Evolutionary conservation across 2,329 filamentous ascomycete species (phyloP).

Genomic region (Thielaviopsis musarum): DNA sequence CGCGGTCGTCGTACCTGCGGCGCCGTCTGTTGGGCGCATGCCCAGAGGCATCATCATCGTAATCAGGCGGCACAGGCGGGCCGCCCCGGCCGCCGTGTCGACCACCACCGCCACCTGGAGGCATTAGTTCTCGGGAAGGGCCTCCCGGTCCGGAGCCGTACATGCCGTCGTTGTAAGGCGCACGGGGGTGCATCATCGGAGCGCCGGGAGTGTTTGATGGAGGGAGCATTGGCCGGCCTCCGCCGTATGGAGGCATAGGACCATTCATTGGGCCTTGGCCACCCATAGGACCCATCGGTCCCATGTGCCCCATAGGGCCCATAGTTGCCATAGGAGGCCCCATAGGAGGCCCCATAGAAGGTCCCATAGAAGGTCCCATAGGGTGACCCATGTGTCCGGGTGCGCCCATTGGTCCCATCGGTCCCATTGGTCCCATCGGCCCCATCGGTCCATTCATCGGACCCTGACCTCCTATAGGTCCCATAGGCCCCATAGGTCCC

Average conservation of each 20-base stretch:
- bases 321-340: constrained; percentile 6
- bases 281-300: constrained; percentile 8
- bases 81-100: constrained; percentile 7
- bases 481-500: constrained; percentile 4
- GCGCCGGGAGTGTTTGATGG: neutral
- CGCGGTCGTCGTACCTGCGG: constrained; percentile 10
- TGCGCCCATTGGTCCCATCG: neutral
- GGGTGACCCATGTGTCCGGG: neutral
- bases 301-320: constrained; percentile 3
- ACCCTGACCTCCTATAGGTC: constrained; percentile 1
- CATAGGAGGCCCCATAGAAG: neutral
- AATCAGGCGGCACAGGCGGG: constrained; percentile 4
- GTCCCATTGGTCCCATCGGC: neutral
- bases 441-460: neutral
- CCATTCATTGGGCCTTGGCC: constrained; percentile 1
- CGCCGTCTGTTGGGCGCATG: constrained; percentile 11
- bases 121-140: constrained; percentile 8
- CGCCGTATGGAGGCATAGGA: constrained; percentile 6
- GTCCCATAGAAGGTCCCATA: neutral
- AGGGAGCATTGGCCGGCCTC: constrained; percentile 5
- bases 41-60: constrained; percentile 12
- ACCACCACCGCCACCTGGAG: neutral
- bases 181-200: constrained; percentile 4
- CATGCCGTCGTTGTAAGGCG: constrained; percentile 6
- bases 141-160: constrained; percentile 8